Evolutionary conservation across 2,329 filamentous ascomycete species (phyloP).

Genomic region (Cercospora canescens): DNA sequence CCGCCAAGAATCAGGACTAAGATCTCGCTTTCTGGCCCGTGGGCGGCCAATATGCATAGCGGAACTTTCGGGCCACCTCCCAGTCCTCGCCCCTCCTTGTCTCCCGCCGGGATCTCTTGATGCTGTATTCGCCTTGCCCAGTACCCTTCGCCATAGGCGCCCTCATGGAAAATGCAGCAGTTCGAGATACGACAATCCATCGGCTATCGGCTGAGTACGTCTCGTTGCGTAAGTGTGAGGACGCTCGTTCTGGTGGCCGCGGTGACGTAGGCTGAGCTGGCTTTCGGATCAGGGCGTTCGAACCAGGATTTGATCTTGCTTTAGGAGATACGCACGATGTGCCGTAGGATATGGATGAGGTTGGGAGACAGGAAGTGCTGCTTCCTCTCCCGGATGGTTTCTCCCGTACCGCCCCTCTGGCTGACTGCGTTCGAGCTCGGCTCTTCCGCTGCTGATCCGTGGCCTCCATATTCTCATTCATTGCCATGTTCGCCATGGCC

Average conservation of each 20-base stretch:
- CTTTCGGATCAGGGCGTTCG: neutral
- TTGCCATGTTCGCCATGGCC: constrained; percentile 13
- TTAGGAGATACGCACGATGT: neutral
- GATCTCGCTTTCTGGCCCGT: neutral
- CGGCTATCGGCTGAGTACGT: neutral
- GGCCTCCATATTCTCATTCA: constrained; percentile 13
- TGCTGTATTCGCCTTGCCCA: constrained; percentile 8
- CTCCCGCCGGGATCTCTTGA: constrained; percentile 7
- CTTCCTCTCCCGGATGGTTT: neutral
- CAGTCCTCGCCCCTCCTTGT: neutral
- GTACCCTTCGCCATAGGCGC: neutral
- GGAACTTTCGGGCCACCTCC: constrained; percentile 3
- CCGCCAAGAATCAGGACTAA: neutral
- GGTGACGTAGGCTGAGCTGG: neutral
- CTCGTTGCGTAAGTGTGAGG: neutral
- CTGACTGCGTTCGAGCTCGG: neutral
- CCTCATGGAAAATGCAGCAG: neutral
- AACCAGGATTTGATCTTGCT: neutral
- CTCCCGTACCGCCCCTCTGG: neutral
- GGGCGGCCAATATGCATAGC: constrained; percentile 16
- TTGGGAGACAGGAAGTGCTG: neutral
- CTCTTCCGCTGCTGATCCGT: constrained; percentile 4
- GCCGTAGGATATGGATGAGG: neutral
- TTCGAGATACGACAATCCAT: neutral
- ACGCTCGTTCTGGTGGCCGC: neutral